Evolutionary conservation across 192 early-diverging fungal species (phyloP).

Genomic region (Linnemannia zychae): DNA sequence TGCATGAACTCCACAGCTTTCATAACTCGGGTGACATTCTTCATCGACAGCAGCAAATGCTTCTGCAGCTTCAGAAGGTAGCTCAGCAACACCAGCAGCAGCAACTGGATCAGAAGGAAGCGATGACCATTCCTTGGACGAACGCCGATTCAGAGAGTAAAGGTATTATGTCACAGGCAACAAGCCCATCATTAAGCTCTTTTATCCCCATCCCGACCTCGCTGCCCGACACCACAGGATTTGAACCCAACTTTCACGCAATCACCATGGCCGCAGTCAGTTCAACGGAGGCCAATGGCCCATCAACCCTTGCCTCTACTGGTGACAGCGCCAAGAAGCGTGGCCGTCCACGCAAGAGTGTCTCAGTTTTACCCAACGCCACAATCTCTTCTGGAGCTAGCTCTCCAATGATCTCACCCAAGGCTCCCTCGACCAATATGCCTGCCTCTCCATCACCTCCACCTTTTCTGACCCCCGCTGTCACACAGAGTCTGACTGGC

Average conservation of each 20-base stretch:
- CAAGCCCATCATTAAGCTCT: slow-evolving; percentile 23
- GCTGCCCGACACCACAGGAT: slow-evolving; percentile 13
- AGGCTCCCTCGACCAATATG: slow-evolving; percentile 40
- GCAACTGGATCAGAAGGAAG: not conserved
- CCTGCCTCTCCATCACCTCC: slow-evolving; percentile 39
- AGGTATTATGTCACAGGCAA: not conserved
- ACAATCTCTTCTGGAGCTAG: slow-evolving; percentile 17
- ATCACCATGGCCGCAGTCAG: slow-evolving; percentile 1
- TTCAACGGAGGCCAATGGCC: not conserved
- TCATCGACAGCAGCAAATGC: slow-evolving; percentile 11
- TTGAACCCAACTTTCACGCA: not conserved
- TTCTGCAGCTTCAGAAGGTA: not conserved
- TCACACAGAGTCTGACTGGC: slow-evolving; percentile 1
- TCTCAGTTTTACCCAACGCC: not conserved
- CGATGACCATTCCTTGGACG: slow-evolving; percentile 11
- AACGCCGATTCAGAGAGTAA: not conserved
- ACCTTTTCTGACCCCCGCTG: not conserved
- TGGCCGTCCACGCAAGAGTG: slow-evolving; percentile 35
- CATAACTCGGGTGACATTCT: slow-evolving; percentile 14
- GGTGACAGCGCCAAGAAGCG: slow-evolving; percentile 15
- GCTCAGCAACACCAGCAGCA: slow-evolving; percentile 18
- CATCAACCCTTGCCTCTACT: not conserved
- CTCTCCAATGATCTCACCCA: slow-evolving; percentile 47
- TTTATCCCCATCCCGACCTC: slow-evolving; percentile 42
- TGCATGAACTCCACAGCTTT: slow-evolving; percentile 34